Evolutionary conservation across 768 basidiomycete genomes (phyloP).

Genomic region (Pisolithus marmoratus): DNA sequence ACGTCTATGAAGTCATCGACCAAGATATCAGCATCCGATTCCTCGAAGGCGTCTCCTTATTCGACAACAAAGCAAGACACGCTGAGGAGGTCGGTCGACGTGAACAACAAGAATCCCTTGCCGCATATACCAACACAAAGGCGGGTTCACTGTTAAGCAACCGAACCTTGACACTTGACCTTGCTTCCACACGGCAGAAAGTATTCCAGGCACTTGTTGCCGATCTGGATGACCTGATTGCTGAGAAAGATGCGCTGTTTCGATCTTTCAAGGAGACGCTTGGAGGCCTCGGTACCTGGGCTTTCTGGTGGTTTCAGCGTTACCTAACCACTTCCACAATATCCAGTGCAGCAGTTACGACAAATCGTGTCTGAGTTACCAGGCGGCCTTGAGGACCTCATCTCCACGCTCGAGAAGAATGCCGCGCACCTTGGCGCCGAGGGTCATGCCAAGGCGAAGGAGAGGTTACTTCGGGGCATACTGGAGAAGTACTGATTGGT

Average conservation of each 20-base stretch:
- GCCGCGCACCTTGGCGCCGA: slow-evolving; percentile 34
- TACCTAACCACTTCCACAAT: slow-evolving; percentile 5
- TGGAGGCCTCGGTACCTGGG: slow-evolving; percentile 41
- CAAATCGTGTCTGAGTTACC: slow-evolving; percentile 42
- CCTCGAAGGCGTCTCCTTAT: slow-evolving; percentile 39
- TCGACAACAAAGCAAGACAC: slow-evolving; percentile 51
- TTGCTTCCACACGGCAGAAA: slow-evolving; percentile 27
- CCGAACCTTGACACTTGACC: slow-evolving; percentile 9
- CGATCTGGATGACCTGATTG: slow-evolving; percentile 45
- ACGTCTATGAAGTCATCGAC: slow-evolving; percentile 32
- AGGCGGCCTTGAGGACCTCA: slow-evolving; percentile 44
- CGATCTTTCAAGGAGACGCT: slow-evolving; percentile 38
- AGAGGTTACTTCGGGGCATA: slow-evolving; percentile 29
- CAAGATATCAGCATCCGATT: slow-evolving; percentile 28
- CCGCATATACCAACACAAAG: slow-evolving; percentile 36
- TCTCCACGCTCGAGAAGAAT: slow-evolving; percentile 50
- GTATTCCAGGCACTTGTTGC: slow-evolving; percentile 36
- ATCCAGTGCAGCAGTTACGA: slow-evolving; percentile 42
- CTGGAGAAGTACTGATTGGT: slow-evolving; percentile 25
- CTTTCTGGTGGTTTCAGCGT: background rate
- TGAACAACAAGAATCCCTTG: slow-evolving; percentile 39
- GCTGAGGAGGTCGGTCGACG: slow-evolving; percentile 41
- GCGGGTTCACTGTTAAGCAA: slow-evolving; percentile 27
- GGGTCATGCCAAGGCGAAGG: slow-evolving; percentile 29
- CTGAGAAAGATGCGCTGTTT: slow-evolving; percentile 47